phyloP scores from a whole-genome alignment of 352 stramenopile species.

The Phytophthora quininea region DNA sequence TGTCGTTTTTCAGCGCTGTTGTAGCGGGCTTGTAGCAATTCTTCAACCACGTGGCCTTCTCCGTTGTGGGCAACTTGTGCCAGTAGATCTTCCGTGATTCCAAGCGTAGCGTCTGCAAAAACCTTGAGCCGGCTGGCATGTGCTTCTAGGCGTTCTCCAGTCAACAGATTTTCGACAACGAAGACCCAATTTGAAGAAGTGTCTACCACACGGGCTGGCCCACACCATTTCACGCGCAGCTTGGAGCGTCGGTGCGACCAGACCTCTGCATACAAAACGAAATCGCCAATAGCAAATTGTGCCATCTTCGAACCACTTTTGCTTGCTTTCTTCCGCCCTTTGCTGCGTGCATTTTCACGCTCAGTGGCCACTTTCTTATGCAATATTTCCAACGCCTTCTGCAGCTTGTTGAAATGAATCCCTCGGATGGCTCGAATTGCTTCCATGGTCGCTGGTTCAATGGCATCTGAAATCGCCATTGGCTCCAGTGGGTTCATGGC shows the following conservation, averaged over 20 bases:
- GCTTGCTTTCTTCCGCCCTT: neutral
- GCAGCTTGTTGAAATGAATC: no score
- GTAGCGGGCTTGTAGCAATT: neutral
- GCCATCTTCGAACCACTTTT: slow-evolving; percentile 4
- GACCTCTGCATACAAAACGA: slow-evolving; percentile 19
- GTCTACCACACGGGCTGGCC: slow-evolving; percentile 10
- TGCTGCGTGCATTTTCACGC: neutral
- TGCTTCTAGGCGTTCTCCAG: slow-evolving; percentile 5
- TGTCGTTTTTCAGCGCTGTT: neutral
- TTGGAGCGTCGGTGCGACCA: slow-evolving; percentile 15
- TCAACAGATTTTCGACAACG: slow-evolving; percentile 2
- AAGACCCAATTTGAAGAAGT: slow-evolving; percentile 19
- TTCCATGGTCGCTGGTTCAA: neutral
- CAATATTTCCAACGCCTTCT: neutral
- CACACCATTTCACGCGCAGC: slow-evolving; percentile 12
- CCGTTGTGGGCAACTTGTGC: slow-evolving; percentile 15
- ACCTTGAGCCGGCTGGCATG: slow-evolving; percentile 12
- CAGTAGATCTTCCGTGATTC: slow-evolving; percentile 14
- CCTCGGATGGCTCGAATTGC: no score
- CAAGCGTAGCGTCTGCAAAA: slow-evolving; percentile 5
- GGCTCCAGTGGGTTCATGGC: neutral
- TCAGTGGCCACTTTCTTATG: neutral
- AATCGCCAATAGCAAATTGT: slow-evolving; percentile 17
- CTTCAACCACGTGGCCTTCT: slow-evolving; percentile 17
- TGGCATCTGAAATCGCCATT: neutral